Evolutionary conservation across 129 eudicot species (phyloP).

Genomic region (Artemisia argyi): DNA sequence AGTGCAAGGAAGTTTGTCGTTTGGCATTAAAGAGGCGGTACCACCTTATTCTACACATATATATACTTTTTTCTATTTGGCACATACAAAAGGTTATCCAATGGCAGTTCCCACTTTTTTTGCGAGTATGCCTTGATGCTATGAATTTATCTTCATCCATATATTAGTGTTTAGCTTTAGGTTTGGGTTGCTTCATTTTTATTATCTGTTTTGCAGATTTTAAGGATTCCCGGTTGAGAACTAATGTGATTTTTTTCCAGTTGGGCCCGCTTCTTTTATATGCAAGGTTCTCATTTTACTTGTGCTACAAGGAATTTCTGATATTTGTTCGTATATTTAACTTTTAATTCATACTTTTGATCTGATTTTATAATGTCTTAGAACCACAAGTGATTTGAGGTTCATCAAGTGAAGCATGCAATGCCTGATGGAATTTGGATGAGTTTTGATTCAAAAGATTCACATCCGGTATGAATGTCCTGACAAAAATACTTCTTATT

Average conservation of each 20-base stretch:
- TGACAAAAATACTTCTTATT: too few species aligned
- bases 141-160: neutral
- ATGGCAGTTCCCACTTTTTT: constrained; percentile 63
- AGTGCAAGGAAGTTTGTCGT: constrained; percentile 96
- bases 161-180: too few species aligned
- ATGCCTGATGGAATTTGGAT: too few species aligned
- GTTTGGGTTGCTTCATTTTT: constrained; percentile 7
- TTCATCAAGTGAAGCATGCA: too few species aligned
- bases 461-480: too few species aligned
- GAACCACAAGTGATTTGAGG: too few species aligned
- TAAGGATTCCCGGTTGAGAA: constrained; percentile 44
- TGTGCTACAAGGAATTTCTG: too few species aligned
- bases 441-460: too few species aligned
- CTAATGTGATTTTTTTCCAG: constrained; percentile 50
- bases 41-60: constrained; percentile 38
- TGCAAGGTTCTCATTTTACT: constrained; percentile 20
- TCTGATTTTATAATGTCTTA: too few species aligned
- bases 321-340: too few species aligned
- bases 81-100: constrained; percentile 81
- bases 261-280: constrained; percentile 80
- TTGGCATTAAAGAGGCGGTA: constrained; percentile 84
- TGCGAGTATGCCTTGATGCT: too few species aligned
- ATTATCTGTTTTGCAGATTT: constrained; percentile 55
- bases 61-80: constrained; percentile 60
- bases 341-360: too few species aligned